Conservation (phyloP, 1,284 basidiomycete species). For the Cryptococcus sp. region DNA sequence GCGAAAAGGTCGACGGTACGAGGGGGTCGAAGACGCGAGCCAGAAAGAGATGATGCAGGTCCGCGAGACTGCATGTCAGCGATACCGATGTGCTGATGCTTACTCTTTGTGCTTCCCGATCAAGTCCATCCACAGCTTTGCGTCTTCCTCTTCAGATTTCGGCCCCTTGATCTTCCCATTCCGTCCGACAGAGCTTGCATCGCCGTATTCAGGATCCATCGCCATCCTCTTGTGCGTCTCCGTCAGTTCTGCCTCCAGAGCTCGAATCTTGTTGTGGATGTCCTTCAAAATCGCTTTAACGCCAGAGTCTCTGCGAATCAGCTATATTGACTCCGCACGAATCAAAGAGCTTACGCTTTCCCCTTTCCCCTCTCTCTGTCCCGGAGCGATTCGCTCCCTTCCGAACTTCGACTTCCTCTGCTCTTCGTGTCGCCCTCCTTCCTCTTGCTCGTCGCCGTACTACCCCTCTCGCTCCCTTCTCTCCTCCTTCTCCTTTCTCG, state of each 20-base stretch:
- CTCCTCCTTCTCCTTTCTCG: conserved; percentile 40
- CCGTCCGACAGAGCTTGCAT: conserved; percentile 22
- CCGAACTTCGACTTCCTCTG: conserved; percentile 23
- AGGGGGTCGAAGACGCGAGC: conserved; percentile 77
- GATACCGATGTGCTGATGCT: conserved; percentile 5
- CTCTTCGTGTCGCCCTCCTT: conserved; percentile 10
- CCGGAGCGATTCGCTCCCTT: conserved; percentile 46
- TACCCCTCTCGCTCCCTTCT: conserved; percentile 45
- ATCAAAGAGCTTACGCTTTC: conserved; percentile 34
- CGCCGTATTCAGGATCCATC: conserved; percentile 39
- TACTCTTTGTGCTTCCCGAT: conserved; percentile 44
- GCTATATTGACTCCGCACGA: background rate
- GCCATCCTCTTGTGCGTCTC: conserved; percentile 46
- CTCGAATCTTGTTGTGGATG: conserved; percentile 44
- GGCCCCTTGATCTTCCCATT: conserved; percentile 2
- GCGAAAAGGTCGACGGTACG: conserved; percentile 77
- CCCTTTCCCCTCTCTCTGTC: conserved; percentile 43
- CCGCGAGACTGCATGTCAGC: conserved; percentile 61
- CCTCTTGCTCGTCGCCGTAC: conserved; percentile 5
- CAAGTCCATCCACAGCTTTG: conserved; percentile 43
- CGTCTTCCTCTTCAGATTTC: conserved; percentile 18
- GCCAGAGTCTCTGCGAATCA: conserved; percentile 43
- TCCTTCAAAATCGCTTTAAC: conserved; percentile 44
- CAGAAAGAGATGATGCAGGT: conserved; percentile 81
- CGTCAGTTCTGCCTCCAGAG: conserved; percentile 43